These are phyloP conservation scores for Arthromyces matolae DNA, from an alignment of 768 basidiomycete genomes.

Conservation along the genomic window DNA sequence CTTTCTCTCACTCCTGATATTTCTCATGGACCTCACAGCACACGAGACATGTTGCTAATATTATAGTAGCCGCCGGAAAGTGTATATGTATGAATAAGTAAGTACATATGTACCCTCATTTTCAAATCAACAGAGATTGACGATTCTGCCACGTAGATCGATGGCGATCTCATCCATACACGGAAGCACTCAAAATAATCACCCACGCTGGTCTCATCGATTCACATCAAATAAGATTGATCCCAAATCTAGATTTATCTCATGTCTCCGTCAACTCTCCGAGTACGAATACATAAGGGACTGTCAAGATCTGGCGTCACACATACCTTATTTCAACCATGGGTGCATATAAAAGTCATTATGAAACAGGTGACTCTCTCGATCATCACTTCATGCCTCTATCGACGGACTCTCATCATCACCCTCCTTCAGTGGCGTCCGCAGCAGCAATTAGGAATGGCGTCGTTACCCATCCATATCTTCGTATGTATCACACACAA, in stretches of 20 bases:
- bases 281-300: slow-evolving; percentile 23
- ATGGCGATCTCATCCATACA: slow-evolving; percentile 1
- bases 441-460: slow-evolving; percentile 21
- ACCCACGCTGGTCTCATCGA: slow-evolving; percentile 12
- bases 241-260: slow-evolving; percentile 16
- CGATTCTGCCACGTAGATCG: background rate
- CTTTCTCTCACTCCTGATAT: too few relatives aligned
- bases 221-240: slow-evolving; percentile 11
- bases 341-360: slow-evolving; percentile 19
- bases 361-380: slow-evolving; percentile 10
- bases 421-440: slow-evolving; percentile 19
- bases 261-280: slow-evolving; percentile 39
- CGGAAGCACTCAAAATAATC: slow-evolving; percentile 4
- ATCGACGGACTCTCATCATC: slow-evolving; percentile 15
- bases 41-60: too few relatives aligned
- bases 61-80: too few relatives aligned
- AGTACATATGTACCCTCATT: too few relatives aligned
- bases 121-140: slow-evolving; percentile 5
- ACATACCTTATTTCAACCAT: slow-evolving; percentile 22
- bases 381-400: slow-evolving; percentile 17
- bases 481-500: slow-evolving; percentile 32
- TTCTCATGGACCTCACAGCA: too few relatives aligned
- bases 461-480: slow-evolving; percentile 45
- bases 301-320: slow-evolving; percentile 24
- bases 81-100: too few relatives aligned